Evolutionary conservation across 768 basidiomycete species (phyloP).

Genomic region (Russula lepida): DNA sequence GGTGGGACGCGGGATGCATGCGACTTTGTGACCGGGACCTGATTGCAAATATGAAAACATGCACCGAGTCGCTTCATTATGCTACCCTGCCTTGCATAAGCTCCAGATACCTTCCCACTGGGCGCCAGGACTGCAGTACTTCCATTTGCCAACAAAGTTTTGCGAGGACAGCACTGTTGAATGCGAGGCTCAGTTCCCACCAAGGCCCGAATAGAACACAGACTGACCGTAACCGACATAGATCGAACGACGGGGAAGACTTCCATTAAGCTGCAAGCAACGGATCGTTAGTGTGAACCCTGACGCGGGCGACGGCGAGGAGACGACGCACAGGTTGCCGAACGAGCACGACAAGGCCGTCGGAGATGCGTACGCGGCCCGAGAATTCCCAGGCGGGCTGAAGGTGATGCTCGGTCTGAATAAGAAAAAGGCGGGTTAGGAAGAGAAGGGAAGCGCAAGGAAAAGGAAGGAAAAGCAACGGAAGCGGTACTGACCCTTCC

Average conservation of each 20-base stretch:
- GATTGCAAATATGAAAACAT: background rate
- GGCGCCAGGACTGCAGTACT: background rate
- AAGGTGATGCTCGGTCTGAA: slow-evolving; percentile 6
- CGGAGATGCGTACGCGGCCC: slow-evolving; percentile 19
- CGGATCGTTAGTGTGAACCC: background rate
- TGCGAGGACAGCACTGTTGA: slow-evolving; percentile 19
- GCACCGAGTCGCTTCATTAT: background rate
- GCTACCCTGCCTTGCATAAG: slow-evolving; percentile 11
- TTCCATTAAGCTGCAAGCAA: background rate
- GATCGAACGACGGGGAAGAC: background rate
- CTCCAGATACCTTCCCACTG: slow-evolving; percentile 19
- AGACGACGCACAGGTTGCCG: slow-evolving; percentile 6
- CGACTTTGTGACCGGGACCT: background rate
- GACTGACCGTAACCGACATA: slow-evolving; percentile 17
- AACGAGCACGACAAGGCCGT: slow-evolving; percentile 18
- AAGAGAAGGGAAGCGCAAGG: background rate
- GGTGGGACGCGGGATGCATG: background rate
- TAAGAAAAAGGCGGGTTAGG: background rate
- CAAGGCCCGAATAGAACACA: background rate
- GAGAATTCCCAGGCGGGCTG: slow-evolving; percentile 9
- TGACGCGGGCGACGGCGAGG: background rate
- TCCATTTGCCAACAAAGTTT: slow-evolving; percentile 19
- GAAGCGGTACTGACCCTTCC: slow-evolving; percentile 10
- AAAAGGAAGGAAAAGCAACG: background rate
- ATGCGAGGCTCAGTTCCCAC: background rate